Percentiles rank a stretch among this genome's conserved stretches.
Evolutionary conservation across 2,329 filamentous ascomycete species (phyloP).

Genomic region (Sporothrix brunneoviolacea): DNA sequence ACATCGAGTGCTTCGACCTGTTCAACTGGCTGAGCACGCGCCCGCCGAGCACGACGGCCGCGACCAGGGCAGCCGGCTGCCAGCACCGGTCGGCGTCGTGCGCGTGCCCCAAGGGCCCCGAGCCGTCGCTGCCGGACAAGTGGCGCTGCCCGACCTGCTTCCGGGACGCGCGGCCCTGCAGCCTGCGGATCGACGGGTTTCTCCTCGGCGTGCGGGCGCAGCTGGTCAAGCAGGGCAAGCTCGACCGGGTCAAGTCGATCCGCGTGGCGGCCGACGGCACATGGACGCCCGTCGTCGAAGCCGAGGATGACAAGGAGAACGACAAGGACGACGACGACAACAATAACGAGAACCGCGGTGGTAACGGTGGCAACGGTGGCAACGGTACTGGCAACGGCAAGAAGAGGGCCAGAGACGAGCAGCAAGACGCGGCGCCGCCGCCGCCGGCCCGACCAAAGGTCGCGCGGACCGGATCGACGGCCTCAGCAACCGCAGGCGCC

Average conservation of each 20-base stretch:
- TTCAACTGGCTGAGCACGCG: constrained; percentile 70
- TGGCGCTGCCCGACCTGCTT: constrained; percentile 87
- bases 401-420: background rate
- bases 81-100: constrained; percentile 30
- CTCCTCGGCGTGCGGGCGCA: constrained; percentile 54
- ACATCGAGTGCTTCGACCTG: constrained; percentile 87
- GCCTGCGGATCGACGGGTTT: constrained; percentile 68
- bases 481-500: background rate
- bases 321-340: constrained; percentile 24
- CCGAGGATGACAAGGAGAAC: constrained; percentile 18
- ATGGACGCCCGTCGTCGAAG: constrained; percentile 48
- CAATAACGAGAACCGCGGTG: background rate
- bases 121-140: constrained; percentile 56
- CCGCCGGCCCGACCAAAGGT: background rate
- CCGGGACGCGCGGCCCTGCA: constrained; percentile 66
- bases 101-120: constrained; percentile 28
- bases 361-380: background rate
- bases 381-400: background rate
- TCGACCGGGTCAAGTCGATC: constrained; percentile 50
- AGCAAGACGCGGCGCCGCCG: background rate
- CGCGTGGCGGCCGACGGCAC: constrained; percentile 55
- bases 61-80: constrained; percentile 30
- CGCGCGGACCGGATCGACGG: background rate
- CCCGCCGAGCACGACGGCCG: constrained; percentile 34
- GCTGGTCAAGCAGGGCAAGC: constrained; percentile 42